Conservation (phyloP, 2,329 filamentous ascomycete genomes). For the Bipolaris zeicola region DNA sequence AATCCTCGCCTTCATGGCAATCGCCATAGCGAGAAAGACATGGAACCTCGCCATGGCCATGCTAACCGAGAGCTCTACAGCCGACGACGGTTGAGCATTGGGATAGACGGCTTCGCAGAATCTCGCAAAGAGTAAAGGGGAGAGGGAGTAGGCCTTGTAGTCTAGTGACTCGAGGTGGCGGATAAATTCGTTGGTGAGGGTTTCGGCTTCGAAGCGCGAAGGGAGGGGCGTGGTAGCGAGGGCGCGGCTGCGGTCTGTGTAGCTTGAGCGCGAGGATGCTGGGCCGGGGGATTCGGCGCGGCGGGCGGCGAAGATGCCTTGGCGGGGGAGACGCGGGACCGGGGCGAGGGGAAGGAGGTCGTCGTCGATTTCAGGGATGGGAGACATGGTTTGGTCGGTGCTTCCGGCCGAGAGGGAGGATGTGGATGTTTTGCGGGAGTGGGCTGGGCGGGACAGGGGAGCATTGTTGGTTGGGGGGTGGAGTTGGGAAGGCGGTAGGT, state of each 20-base stretch:
- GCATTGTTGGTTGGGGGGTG: conserved; percentile 30
- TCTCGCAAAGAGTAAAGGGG: conserved; percentile 31
- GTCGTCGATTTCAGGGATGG: conserved; percentile 38
- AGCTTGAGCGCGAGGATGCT: conserved; percentile 34
- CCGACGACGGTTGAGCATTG: conserved; percentile 26
- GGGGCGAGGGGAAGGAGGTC: conserved; percentile 36
- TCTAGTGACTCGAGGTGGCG: conserved; percentile 34
- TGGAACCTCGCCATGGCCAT: conserved; percentile 45
- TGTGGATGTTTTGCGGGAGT: conserved; percentile 42
- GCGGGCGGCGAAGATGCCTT: conserved; percentile 39
- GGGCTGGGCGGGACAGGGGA: conserved; percentile 23
- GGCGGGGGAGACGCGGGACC: conserved; percentile 35
- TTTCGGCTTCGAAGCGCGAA: conserved; percentile 46
- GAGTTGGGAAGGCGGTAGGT: conserved; percentile 14
- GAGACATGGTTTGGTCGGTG: conserved; percentile 38
- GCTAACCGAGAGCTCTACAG: conserved; percentile 28
- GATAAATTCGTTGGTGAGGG: conserved; percentile 42
- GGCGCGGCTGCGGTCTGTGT: conserved; percentile 41
- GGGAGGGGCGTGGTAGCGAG: conserved; percentile 39
- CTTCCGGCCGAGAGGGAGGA: conserved; percentile 38
- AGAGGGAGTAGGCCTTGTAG: conserved; percentile 35
- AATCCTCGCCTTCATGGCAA: conserved; percentile 45
- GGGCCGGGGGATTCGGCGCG: conserved; percentile 35
- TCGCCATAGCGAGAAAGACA: conserved; percentile 46
- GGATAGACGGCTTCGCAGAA: conserved; percentile 45